Evolutionary conservation across 2,329 filamentous ascomycete species (phyloP).

Genomic region (Ophiostoma novo-ulmi): DNA sequence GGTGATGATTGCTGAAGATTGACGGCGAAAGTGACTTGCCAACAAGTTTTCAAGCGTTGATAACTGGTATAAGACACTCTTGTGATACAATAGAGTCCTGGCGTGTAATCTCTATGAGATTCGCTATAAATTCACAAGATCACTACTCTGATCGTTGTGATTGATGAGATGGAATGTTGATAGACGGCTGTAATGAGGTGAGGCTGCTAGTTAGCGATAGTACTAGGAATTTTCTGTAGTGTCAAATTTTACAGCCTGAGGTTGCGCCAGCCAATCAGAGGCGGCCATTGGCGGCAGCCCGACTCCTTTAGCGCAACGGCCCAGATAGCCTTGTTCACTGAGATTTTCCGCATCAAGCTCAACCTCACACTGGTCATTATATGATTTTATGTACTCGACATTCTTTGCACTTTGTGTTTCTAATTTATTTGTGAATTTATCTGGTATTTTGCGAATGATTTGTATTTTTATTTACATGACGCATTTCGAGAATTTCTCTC

Average conservation of each 20-base stretch:
- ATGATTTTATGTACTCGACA: too few species aligned
- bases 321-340: not conserved
- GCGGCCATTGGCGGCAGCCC: not conserved
- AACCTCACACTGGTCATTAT: not conserved
- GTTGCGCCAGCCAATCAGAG: conserved; percentile 17
- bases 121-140: not conserved
- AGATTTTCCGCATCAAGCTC: not conserved
- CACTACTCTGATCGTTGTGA: not conserved
- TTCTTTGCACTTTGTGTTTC: not conserved
- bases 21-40: not conserved
- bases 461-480: not conserved
- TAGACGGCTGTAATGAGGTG: not conserved
- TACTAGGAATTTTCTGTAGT: not conserved
- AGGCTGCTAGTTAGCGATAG: not conserved
- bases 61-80: not conserved
- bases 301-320: not conserved
- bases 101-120: not conserved
- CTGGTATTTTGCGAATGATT: not conserved
- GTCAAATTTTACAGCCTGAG: not conserved
- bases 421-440: not conserved
- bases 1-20: not conserved
- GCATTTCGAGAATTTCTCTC: too few species aligned
- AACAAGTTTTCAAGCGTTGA: not conserved
- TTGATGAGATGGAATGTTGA: conserved; percentile 4
- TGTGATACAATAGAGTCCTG: not conserved